A percentile compares a stretch with the other conserved stretches of the same genome.
Conservation (phyloP, 2,329 filamentous ascomycete genomes). For the Trichoderma guizhouense region DNA sequence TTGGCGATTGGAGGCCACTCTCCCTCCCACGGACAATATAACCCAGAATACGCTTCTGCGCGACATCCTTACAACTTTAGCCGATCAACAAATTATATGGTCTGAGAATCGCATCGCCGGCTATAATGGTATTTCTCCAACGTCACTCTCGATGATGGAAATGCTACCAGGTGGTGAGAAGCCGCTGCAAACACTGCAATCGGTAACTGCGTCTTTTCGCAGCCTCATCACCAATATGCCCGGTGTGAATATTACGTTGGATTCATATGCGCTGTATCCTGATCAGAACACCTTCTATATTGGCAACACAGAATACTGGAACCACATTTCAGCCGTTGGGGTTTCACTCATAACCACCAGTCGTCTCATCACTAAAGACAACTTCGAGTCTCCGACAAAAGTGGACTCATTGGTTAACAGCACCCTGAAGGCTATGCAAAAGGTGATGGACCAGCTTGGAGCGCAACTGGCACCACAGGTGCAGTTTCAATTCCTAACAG, state of each 20-base stretch:
- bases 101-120: neutral
- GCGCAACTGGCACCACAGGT: neutral
- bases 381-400: neutral
- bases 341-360: neutral
- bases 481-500: neutral
- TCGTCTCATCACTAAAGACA: conserved; percentile 1
- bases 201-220: neutral
- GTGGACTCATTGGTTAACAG: neutral
- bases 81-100: neutral
- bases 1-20: conserved; percentile 1
- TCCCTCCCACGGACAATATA: conserved; percentile 19
- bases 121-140: neutral
- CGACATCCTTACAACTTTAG: neutral
- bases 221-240: neutral
- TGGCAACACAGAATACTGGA: neutral
- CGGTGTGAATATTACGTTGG: neutral
- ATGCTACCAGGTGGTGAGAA: conserved; percentile 1
- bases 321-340: neutral
- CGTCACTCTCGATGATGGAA: neutral
- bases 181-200: neutral
- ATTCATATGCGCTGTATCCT: neutral
- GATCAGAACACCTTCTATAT: neutral
- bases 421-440: neutral
- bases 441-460: neutral
- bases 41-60: neutral